Base-by-base conservation (phyloP, 768 basidiomycete species). In the Podaxis sp. region DNA sequence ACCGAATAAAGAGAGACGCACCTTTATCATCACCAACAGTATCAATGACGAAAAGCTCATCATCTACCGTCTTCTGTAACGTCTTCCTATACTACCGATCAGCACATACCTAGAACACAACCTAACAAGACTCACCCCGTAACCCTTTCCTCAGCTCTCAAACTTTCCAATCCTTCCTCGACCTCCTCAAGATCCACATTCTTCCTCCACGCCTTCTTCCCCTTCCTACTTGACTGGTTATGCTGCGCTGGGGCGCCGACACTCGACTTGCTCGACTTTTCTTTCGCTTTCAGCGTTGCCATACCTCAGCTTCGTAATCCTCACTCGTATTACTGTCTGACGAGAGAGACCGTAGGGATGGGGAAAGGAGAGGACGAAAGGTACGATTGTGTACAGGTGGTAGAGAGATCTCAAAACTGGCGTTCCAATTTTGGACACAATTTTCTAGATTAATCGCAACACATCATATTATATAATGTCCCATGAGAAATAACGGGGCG, bases 131-230 rank as follows among this genome's bases (percentile, higher is more conserved):
- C 85, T 64, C 69, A 94, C 93, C 94, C 94, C 64, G 82, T 84
- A 4, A 87, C 82, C 59, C 91, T 79, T 71, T 96, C 94, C 71
- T 96, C 92, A n/a, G 83, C 83, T 58, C 94, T 79, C 64, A 91
- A 76, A 61, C 78, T 83, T 73, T 96, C 94, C 65, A 96, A 69
- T 2, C 85, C 87, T 52, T 80, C 77, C 68, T 96, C 94, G 19
- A 95, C 87, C 55, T 86, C 87, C 25, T 85, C 83, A 55, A 96
- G 82, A 71, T 96, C 87, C 57, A 96, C 88, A 73, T 97, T 93
- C 77, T 97, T 96, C 71, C 95, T 76, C 95, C 95, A 96, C 52
- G 94, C 86, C 60, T 85, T 86, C 73, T 96, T 96, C n/a, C 94
- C 93, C 73, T 94, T 96, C 61, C 94, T 79, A 68, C 89, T 91